Conservation (phyloP, 352 stramenopile genomes). For the Globisporangium takayamanum region DNA sequence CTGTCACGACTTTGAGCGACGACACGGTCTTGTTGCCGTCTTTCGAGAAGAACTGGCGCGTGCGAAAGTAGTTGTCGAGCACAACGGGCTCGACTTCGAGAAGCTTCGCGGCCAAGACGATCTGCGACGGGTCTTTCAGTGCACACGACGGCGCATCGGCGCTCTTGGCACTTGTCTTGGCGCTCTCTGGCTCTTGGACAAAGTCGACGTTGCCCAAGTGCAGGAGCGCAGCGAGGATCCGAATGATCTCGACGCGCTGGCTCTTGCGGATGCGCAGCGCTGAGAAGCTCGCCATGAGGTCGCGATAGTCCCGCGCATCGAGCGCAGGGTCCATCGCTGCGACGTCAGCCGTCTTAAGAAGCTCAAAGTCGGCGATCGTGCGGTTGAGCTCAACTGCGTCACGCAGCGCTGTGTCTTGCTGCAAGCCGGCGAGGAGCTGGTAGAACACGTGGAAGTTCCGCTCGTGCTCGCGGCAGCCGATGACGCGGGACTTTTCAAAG, state of each 20-base stretch:
- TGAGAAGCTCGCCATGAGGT: slow-evolving; percentile 78
- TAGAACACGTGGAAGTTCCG: slow-evolving; percentile 95
- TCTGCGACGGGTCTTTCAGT: slow-evolving; percentile 58
- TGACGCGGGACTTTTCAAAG: slow-evolving; percentile 81
- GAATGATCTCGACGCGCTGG: slow-evolving; percentile 75
- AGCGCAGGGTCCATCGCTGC: slow-evolving; percentile 36
- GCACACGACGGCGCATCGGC: slow-evolving; percentile 44
- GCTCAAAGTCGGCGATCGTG: slow-evolving; percentile 43
- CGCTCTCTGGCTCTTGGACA: slow-evolving; percentile 37
- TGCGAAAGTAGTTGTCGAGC: slow-evolving; percentile 83
- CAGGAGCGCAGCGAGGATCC: slow-evolving; percentile 63
- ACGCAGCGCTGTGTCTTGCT: slow-evolving; percentile 59
- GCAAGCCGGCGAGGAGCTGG: slow-evolving; percentile 76
- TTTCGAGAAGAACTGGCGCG: slow-evolving; percentile 73
- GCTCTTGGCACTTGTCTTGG: slow-evolving; percentile 13
- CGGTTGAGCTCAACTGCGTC: slow-evolving; percentile 67
- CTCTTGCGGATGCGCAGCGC: slow-evolving; percentile 74
- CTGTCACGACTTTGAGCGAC: slow-evolving; percentile 76
- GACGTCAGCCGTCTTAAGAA: slow-evolving; percentile 43
- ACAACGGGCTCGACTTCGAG: slow-evolving; percentile 76
- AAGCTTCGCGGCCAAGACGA: slow-evolving; percentile 58
- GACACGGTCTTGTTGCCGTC: slow-evolving; percentile 70
- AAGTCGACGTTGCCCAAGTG: slow-evolving; percentile 81
- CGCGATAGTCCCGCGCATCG: slow-evolving; percentile 68
- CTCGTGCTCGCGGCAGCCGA: slow-evolving; percentile 64